A percentile compares a stretch with the other conserved stretches of the same genome.
Conservation (phyloP, 331 rosid genomes). For the Prunus yedoensis region DNA sequence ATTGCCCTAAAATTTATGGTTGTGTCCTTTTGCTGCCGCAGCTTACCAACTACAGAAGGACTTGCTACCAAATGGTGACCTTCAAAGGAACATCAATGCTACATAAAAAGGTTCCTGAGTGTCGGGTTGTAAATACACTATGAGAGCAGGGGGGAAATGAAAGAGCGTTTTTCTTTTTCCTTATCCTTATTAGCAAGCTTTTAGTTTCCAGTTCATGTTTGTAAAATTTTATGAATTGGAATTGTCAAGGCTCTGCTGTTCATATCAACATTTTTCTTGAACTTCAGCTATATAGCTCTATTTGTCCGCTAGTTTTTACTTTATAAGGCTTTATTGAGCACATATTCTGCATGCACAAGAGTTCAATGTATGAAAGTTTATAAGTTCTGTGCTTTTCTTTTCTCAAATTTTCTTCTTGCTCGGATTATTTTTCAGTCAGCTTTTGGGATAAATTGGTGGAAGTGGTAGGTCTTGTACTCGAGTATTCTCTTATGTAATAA, state of each 20-base stretch:
- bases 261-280: slow-evolving; percentile 21
- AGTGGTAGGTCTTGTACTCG: no score
- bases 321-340: background rate
- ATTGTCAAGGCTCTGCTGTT: slow-evolving; percentile 30
- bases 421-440: no score
- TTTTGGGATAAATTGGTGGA: no score
- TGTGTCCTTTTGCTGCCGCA: slow-evolving; percentile 42
- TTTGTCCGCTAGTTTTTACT: background rate
- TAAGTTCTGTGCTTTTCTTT: background rate
- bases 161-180: background rate
- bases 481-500: no score
- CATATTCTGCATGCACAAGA: background rate
- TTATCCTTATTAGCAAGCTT: slow-evolving; percentile 26
- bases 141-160: background rate
- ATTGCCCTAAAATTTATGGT: background rate
- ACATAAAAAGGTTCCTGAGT: slow-evolving; percentile 67
- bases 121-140: slow-evolving; percentile 42
- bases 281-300: slow-evolving; percentile 8
- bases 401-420: no score
- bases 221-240: slow-evolving; percentile 25
- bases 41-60: slow-evolving; percentile 73
- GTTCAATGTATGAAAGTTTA: background rate
- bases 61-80: slow-evolving; percentile 73
- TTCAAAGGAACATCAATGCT: slow-evolving; percentile 94
- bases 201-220: slow-evolving; percentile 23